These are phyloP conservation scores for Paradendryphiella salina DNA, from an alignment of 2,329 filamentous ascomycete genomes.

Conservation along the genomic window DNA sequence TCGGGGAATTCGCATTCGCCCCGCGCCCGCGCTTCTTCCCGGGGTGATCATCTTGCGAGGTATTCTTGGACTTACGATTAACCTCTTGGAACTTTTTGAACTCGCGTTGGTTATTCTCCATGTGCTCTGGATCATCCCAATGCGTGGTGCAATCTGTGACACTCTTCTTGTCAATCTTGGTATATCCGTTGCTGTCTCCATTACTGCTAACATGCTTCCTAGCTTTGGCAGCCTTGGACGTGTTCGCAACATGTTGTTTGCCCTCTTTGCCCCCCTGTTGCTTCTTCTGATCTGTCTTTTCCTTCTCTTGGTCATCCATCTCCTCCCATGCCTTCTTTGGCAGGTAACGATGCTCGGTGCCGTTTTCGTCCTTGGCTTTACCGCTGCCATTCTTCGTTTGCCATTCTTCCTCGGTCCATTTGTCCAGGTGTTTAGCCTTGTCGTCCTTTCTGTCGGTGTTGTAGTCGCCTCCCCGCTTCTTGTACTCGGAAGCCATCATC, in stretches of 20 bases:
- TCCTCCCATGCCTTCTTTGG: constrained; percentile 56
- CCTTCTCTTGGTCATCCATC: constrained; percentile 45
- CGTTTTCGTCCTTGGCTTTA: constrained; percentile 48
- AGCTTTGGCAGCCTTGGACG: constrained; percentile 1
- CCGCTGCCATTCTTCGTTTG: constrained; percentile 55
- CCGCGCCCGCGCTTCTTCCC: constrained; percentile 35
- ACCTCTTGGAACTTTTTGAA: constrained; percentile 37
- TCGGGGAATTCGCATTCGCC: constrained; percentile 29
- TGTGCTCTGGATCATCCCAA: constrained; percentile 37
- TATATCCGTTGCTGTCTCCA: not conserved
- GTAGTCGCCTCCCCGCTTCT: constrained; percentile 54
- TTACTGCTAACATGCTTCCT: constrained; percentile 6
- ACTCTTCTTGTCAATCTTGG: constrained; percentile 25
- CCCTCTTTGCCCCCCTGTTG: constrained; percentile 48
- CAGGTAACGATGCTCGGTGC: constrained; percentile 8
- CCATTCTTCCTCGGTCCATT: constrained; percentile 56
- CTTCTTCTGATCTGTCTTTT: constrained; percentile 52
- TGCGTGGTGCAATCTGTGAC: constrained; percentile 39
- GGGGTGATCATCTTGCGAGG: constrained; percentile 5
- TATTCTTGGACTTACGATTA: constrained; percentile 9
- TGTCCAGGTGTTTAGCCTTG: constrained; percentile 50
- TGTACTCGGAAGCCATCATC: constrained; percentile 54
- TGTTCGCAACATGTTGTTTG: constrained; percentile 11
- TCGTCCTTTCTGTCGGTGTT: constrained; percentile 52
- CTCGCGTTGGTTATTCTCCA: constrained; percentile 30